Conservation (phyloP, 768 basidiomycete genomes). For the Psilocybe azurescens region DNA sequence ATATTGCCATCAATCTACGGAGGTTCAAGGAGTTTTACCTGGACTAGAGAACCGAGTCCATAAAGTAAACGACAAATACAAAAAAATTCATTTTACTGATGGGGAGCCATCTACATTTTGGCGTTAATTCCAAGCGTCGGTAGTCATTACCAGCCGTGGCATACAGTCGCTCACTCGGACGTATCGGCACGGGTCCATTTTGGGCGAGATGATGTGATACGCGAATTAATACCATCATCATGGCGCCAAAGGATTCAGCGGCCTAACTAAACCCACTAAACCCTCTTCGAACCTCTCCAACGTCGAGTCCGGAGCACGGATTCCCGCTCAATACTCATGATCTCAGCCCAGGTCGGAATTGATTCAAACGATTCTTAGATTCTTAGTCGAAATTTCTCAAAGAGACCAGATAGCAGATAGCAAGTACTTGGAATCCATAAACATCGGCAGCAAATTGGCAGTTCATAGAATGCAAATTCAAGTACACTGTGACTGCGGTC, state of each 20-base stretch:
- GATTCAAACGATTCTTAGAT: not conserved
- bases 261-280: not conserved
- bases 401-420: not conserved
- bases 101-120: slow-evolving; percentile 1
- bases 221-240: slow-evolving; percentile 5
- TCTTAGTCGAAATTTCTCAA: not conserved
- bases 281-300: not conserved
- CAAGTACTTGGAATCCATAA: not conserved
- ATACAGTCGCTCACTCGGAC: slow-evolving; percentile 6
- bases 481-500: not conserved
- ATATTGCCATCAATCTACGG: not conserved
- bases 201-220: slow-evolving; percentile 12
- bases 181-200: slow-evolving; percentile 8
- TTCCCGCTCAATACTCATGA: not conserved
- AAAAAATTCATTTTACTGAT: not conserved
- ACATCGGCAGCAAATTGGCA: not conserved
- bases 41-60: not conserved
- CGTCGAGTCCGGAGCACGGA: not conserved
- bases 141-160: slow-evolving; percentile 7
- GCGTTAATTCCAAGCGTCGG: slow-evolving; percentile 6
- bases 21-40: not conserved
- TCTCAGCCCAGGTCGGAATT: not conserved
- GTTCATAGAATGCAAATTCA: slow-evolving; percentile 1
- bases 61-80: slow-evolving; percentile 3
- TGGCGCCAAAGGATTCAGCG: not conserved